Conservation (phyloP, 768 basidiomycete genomes). For the Dioszegia hungarica region DNA sequence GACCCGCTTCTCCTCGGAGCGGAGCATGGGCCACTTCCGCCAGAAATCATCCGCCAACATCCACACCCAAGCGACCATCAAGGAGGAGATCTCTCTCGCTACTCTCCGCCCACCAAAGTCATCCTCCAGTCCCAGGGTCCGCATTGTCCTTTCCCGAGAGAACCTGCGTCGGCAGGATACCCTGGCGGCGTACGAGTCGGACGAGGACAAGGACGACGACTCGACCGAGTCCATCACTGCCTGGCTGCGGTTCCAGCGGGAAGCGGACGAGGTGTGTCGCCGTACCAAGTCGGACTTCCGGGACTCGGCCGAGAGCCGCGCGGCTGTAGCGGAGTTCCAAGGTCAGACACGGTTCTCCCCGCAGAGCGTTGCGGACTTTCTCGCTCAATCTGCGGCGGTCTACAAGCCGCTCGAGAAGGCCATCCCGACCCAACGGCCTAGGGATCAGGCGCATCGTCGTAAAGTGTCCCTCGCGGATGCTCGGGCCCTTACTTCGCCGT, state of each 20-base stretch:
- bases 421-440: background rate
- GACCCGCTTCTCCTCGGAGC: slow-evolving; percentile 22
- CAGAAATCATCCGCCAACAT: slow-evolving; percentile 38
- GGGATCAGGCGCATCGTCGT: slow-evolving; percentile 23
- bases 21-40: slow-evolving; percentile 29
- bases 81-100: slow-evolving; percentile 30
- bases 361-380: slow-evolving; percentile 26
- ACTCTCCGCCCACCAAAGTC: slow-evolving; percentile 18
- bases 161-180: slow-evolving; percentile 4
- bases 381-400: slow-evolving; percentile 24
- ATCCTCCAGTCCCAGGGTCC: background rate
- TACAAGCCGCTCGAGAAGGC: slow-evolving; percentile 31
- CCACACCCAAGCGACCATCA: slow-evolving; percentile 30
- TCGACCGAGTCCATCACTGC: slow-evolving; percentile 16
- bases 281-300: slow-evolving; percentile 18
- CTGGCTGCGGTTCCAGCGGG: slow-evolving; percentile 36
- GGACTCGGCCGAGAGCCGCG: slow-evolving; percentile 17
- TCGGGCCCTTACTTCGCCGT: slow-evolving; percentile 24
- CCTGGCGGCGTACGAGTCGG: background rate
- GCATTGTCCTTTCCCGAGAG: background rate
- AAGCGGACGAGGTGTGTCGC: slow-evolving; percentile 32
- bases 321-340: slow-evolving; percentile 11
- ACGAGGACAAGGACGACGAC: slow-evolving; percentile 5
- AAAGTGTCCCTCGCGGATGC: slow-evolving; percentile 30
- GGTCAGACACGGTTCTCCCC: slow-evolving; percentile 2